A percentile compares a stretch with the other conserved stretches of the same genome.
These are phyloP conservation scores for Boletus rufocinnamomeus DNA, from an alignment of 768 basidiomycete genomes.

Conservation along the genomic window DNA sequence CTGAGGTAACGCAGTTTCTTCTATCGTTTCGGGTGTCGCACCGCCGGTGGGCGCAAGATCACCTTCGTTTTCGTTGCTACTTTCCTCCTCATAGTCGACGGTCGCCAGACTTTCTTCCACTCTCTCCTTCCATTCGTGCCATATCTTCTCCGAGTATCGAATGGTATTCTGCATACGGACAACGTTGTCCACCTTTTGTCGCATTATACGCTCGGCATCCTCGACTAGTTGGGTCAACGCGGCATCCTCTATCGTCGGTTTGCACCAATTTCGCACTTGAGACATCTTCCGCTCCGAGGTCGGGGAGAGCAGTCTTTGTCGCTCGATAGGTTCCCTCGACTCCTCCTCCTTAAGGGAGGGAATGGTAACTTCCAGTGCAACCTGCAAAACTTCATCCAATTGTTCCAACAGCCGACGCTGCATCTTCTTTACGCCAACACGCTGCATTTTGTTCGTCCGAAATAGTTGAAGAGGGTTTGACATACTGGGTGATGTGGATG, in stretches of 20 bases:
- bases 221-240: conserved; percentile 81
- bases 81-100: conserved; percentile 57
- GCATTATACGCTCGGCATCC: conserved; percentile 87
- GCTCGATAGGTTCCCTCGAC: conserved; percentile 86
- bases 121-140: conserved; percentile 95
- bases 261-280: conserved; percentile 82
- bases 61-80: conserved; percentile 30
- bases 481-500: conserved; percentile 68
- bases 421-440: conserved; percentile 77
- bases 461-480: conserved; percentile 79
- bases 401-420: conserved; percentile 81
- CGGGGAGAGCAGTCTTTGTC: conserved; percentile 87
- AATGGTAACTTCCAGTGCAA: conserved; percentile 78
- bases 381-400: conserved; percentile 81
- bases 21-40: conserved; percentile 27
- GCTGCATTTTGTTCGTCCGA: conserved; percentile 75
- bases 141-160: conserved; percentile 93
- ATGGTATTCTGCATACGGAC: conserved; percentile 97
- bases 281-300: conserved; percentile 86
- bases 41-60: conserved; percentile 38
- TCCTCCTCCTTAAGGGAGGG: conserved; percentile 93
- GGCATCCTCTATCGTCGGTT: conserved; percentile 81
- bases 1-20: conserved; percentile 16
- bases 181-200: conserved; percentile 93
- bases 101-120: conserved; percentile 68